A percentile compares a stretch with the other conserved stretches of the same genome.
These are phyloP conservation scores for Aegle marmelos DNA, from an alignment of 345 rosid genomes.

Conservation along the genomic window DNA sequence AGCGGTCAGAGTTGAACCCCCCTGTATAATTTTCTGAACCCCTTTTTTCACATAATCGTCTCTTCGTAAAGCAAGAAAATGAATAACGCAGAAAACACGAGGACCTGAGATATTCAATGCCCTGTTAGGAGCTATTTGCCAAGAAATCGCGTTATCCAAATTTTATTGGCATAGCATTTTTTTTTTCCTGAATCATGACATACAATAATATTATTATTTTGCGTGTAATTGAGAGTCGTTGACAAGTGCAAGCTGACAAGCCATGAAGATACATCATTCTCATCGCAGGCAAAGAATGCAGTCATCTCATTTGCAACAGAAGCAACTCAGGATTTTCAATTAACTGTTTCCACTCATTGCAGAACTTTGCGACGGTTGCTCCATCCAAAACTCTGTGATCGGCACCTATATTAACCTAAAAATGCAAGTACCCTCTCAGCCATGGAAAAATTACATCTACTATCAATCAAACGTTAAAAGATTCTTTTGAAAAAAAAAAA, in stretches of 20 bases:
- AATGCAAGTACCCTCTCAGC: not conserved
- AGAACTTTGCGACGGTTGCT: slow-evolving; percentile 84
- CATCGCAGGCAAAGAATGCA: not conserved
- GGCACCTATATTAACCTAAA: slow-evolving; percentile 80
- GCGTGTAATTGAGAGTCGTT: not conserved
- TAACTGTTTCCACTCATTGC: slow-evolving; percentile 80
- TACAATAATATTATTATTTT: not conserved
- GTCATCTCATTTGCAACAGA: slow-evolving; percentile 67
- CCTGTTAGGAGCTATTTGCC: not conserved
- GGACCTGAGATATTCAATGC: not conserved
- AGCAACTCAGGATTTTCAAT: slow-evolving; percentile 85
- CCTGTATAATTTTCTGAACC: too few species aligned
- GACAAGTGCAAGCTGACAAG: not conserved
- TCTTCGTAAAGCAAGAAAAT: too few species aligned
- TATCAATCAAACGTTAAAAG: not conserved
- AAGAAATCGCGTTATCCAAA: not conserved
- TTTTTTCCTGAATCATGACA: not conserved
- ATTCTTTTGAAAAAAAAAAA: too few species aligned
- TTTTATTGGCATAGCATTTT: not conserved
- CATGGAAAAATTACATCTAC: not conserved
- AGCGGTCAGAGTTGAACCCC: too few species aligned
- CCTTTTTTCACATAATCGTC: too few species aligned
- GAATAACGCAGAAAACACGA: too few species aligned
- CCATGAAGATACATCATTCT: not conserved
- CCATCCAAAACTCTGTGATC: slow-evolving; percentile 96